A percentile compares a stretch with the other conserved stretches of the same genome.
These are phyloP conservation scores for Cyberlindnera veronae DNA, from an alignment of 805 yeast genomes.

Conservation along the genomic window DNA sequence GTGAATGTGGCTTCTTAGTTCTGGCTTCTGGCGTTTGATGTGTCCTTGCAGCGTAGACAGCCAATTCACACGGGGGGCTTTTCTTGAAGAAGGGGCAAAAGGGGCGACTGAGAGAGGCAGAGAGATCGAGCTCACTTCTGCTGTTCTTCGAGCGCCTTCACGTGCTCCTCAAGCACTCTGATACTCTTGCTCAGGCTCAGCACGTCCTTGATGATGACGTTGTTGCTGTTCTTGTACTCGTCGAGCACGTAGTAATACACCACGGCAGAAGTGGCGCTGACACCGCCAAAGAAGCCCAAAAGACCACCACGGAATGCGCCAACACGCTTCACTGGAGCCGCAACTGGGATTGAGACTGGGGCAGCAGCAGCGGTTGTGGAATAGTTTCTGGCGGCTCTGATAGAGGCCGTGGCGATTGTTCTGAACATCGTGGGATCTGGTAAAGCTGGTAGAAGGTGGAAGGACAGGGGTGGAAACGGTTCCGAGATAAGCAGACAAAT, in stretches of 20 bases:
- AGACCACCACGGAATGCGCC: constrained; percentile 48
- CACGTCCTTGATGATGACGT: constrained; percentile 72
- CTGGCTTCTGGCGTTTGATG: too few species aligned
- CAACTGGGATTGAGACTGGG: neutral
- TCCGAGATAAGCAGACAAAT: neutral
- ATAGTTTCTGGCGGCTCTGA: constrained; percentile 8
- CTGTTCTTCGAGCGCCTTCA: constrained; percentile 53
- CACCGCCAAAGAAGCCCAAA: constrained; percentile 78
- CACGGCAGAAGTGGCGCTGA: constrained; percentile 66
- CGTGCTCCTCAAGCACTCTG: constrained; percentile 63
- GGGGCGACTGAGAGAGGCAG: neutral
- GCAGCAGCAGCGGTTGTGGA: constrained; percentile 10
- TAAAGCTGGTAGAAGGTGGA: neutral
- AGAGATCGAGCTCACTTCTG: neutral
- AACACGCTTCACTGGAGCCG: constrained; percentile 27
- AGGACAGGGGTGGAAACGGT: neutral
- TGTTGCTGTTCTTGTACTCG: constrained; percentile 70
- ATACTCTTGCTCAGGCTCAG: constrained; percentile 66
- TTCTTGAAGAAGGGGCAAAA: too few species aligned
- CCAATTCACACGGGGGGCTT: too few species aligned
- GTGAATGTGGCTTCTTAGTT: too few species aligned
- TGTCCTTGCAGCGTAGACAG: too few species aligned
- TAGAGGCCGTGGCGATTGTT: neutral
- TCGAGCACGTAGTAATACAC: constrained; percentile 77
- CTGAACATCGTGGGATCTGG: constrained; percentile 11